Evolutionary conservation across 164 flowering plant genomes (phyloP).

Genomic region (Sextonia rubra): DNA sequence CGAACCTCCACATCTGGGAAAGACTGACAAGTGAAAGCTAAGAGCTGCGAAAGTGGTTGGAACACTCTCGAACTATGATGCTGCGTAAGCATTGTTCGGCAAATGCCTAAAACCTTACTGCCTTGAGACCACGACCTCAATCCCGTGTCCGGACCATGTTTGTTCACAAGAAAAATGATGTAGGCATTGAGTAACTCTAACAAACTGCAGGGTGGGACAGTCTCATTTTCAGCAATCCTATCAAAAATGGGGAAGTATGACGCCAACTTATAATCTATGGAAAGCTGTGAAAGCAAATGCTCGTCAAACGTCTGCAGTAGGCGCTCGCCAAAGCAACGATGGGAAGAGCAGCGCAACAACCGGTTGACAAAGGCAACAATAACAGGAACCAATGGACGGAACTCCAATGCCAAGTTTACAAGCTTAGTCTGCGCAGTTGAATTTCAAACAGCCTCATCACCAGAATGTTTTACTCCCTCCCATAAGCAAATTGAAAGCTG

Average conservation of each 20-base stretch:
- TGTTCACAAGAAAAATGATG: conserved; percentile 50
- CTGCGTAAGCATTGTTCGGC: conserved; percentile 79
- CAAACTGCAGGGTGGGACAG: conserved; percentile 66
- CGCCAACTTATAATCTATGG: conserved; percentile 45
- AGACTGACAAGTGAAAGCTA: conserved; percentile 68
- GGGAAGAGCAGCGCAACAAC: conserved; percentile 64
- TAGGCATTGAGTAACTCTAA: conserved; percentile 65
- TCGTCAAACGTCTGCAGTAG: conserved; percentile 75
- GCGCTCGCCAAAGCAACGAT: conserved; percentile 72
- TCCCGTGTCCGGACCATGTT: conserved; percentile 72
- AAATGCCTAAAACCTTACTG: conserved; percentile 76
- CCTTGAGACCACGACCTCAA: conserved; percentile 85
- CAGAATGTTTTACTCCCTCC: not conserved
- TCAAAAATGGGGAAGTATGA: conserved; percentile 75
- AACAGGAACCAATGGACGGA: conserved; percentile 64
- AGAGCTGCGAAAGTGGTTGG: conserved; percentile 61
- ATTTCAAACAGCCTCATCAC: not conserved
- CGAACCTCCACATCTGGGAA: conserved; percentile 98
- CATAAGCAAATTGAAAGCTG: not conserved
- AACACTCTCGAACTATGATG: conserved; percentile 82
- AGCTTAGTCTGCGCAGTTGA: conserved; percentile 57
- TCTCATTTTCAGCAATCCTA: conserved; percentile 68
- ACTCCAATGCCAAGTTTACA: conserved; percentile 54
- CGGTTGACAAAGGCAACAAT: conserved; percentile 64
- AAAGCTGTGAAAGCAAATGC: conserved; percentile 62